phyloP scores from a whole-genome alignment of 2,329 filamentous ascomycete species.

The Coniochaeta sp. region DNA sequence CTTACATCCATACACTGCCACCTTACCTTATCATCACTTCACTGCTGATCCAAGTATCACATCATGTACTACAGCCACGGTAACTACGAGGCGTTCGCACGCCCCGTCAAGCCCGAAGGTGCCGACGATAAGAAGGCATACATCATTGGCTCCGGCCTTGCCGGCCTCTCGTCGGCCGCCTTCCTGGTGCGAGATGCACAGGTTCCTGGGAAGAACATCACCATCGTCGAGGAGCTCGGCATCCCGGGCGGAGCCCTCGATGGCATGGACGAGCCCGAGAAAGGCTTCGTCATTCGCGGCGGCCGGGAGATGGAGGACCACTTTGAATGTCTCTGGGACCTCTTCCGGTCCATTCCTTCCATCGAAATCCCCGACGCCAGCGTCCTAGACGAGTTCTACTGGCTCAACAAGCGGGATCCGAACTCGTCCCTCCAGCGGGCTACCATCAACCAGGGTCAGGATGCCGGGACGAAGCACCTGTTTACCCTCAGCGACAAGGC shows the following conservation, averaged over 20 bases:
- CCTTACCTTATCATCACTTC: background rate
- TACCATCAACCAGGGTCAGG: conserved; percentile 19
- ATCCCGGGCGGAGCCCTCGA: conserved; percentile 22
- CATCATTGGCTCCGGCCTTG: conserved; percentile 27
- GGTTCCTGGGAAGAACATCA: conserved; percentile 23
- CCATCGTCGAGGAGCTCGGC: conserved; percentile 24
- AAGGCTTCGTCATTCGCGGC: conserved; percentile 27
- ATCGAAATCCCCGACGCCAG: conserved; percentile 19
- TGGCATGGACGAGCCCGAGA: conserved; percentile 19
- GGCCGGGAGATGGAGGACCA: conserved; percentile 25
- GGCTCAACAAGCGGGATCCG: conserved; percentile 20
- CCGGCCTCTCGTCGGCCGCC: conserved; percentile 25
- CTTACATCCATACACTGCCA: background rate
- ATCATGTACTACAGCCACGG: conserved; percentile 21
- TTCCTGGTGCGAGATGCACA: conserved; percentile 26
- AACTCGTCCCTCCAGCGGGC: conserved; percentile 20
- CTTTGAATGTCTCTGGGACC: conserved; percentile 23
- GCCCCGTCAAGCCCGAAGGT: conserved; percentile 13
- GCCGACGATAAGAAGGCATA: conserved; percentile 18
- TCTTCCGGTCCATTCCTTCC: conserved; percentile 22
- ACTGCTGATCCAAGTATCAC: background rate
- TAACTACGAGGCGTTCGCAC: conserved; percentile 15
- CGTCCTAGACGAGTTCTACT: conserved; percentile 23
- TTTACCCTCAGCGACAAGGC: conserved; percentile 20
- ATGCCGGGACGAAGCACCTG: conserved; percentile 15